Conservation (phyloP, 768 basidiomycete genomes). For the Lentinula sp. region DNA sequence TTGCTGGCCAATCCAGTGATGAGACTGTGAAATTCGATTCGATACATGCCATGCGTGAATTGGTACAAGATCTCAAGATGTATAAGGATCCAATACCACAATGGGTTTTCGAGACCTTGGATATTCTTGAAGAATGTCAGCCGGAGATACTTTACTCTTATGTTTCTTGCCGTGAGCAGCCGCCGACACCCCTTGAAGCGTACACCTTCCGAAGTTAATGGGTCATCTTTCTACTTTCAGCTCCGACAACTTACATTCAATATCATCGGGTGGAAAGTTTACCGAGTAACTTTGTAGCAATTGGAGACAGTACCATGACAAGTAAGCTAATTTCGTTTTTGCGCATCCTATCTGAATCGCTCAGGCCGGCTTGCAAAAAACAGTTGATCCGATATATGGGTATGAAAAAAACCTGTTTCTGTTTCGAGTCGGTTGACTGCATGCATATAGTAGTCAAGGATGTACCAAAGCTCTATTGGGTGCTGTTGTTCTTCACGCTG, state of each 20-base stretch:
- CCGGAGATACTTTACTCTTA: not conserved
- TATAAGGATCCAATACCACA: constrained; percentile 7
- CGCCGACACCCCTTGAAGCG: not conserved
- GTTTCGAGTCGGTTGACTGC: not conserved
- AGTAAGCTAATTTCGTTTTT: not conserved
- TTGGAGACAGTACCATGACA: constrained; percentile 11
- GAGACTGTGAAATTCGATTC: constrained; percentile 7
- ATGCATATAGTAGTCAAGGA: constrained; percentile 8
- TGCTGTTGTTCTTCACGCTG: constrained; percentile 8
- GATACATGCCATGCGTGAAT: constrained; percentile 9
- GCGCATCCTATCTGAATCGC: too few relatives aligned
- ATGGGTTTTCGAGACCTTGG: constrained; percentile 11
- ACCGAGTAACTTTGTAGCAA: constrained; percentile 13
- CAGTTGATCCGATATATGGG: constrained; percentile 13
- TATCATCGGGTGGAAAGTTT: constrained; percentile 10
- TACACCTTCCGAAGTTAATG: too few relatives aligned
- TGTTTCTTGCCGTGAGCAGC: constrained; percentile 3
- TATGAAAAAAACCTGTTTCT: constrained; percentile 1
- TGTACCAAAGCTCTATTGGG: constrained; percentile 14
- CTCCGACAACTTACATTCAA: constrained; percentile 9
- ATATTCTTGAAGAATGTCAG: constrained; percentile 8
- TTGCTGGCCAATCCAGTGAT: not conserved
- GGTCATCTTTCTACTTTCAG: not conserved
- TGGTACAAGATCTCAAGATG: constrained; percentile 5
- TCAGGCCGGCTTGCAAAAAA: not conserved